Percentiles rank a stretch among this genome's conserved stretches.
These are phyloP conservation scores for Hypoxylon intermedium DNA, from an alignment of 495 filamentous ascomycete genomes.

Conservation along the genomic window DNA sequence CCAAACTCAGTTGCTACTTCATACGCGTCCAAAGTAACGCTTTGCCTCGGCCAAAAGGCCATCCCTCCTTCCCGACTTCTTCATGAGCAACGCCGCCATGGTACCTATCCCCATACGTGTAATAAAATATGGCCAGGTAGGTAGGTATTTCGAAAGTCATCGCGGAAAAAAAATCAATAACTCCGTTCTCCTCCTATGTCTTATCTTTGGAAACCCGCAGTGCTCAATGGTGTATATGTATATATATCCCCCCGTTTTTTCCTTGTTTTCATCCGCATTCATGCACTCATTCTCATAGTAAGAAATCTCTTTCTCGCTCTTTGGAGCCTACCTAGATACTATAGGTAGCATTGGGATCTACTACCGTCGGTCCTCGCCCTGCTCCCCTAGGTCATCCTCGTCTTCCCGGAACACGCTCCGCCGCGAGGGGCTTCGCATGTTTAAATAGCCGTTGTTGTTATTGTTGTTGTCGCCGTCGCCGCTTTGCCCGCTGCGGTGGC, in stretches of 20 bases:
- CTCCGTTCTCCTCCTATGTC: neutral
- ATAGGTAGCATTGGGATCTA: too few species aligned
- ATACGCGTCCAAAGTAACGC: neutral
- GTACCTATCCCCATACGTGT: constrained; percentile 9
- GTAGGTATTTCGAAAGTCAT: neutral
- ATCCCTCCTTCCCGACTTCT: neutral
- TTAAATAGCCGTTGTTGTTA: constrained; percentile 1
- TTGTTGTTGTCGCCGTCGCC: too few species aligned
- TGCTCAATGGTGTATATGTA: neutral
- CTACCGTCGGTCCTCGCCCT: neutral
- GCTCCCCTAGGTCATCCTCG: constrained; percentile 41
- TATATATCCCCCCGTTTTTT: neutral
- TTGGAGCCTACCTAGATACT: too few species aligned
- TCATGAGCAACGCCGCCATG: neutral
- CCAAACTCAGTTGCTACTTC: too few species aligned
- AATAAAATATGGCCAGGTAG: neutral
- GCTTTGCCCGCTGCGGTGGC: neutral
- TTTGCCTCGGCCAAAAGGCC: too few species aligned
- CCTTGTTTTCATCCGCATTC: neutral
- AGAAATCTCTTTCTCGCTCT: neutral
- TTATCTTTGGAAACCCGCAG: too few species aligned
- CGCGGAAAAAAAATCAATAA: neutral
- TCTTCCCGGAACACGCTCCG: constrained; percentile 50
- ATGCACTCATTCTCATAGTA: too few species aligned
- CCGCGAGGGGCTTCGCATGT: constrained; percentile 34